These are phyloP conservation scores for Geranium incanum DNA, from an alignment of 441 rosid genomes.

Conservation along the genomic window DNA sequence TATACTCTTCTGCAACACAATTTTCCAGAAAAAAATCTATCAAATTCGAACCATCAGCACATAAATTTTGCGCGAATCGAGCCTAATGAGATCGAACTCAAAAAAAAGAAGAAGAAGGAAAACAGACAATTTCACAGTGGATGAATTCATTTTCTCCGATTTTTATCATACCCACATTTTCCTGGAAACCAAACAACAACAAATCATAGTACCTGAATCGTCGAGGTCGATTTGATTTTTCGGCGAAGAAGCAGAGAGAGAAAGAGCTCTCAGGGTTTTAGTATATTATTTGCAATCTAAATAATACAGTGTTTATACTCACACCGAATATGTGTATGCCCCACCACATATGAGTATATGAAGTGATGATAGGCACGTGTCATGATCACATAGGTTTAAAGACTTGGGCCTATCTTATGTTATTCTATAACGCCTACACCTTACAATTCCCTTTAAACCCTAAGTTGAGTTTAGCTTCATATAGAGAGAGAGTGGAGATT, in stretches of 20 bases:
- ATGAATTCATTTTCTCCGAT: no score
- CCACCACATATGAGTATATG: not conserved
- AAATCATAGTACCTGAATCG: slow-evolving; percentile 6
- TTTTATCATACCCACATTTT: not conserved
- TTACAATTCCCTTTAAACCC: not conserved
- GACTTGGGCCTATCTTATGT: not conserved
- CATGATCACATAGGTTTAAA: not conserved
- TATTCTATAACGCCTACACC: not conserved
- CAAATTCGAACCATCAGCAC: no score
- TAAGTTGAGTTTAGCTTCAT: not conserved
- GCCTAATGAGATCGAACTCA: not conserved
- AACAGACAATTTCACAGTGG: not conserved
- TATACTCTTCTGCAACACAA: slow-evolving; percentile 10
- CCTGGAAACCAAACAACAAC: not conserved
- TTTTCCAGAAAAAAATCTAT: not conserved
- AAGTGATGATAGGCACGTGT: not conserved
- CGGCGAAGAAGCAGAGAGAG: not conserved
- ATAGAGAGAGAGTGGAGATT: not conserved
- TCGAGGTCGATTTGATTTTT: not conserved
- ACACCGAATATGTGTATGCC: not conserved
- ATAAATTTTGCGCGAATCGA: no score
- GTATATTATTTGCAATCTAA: not conserved
- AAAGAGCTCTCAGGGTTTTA: not conserved
- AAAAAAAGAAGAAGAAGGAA: not conserved
- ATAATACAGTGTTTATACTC: not conserved